Base-by-base conservation (phyloP, 2,329 filamentous ascomycete genomes). In the Periglandula ipomoeae region DNA sequence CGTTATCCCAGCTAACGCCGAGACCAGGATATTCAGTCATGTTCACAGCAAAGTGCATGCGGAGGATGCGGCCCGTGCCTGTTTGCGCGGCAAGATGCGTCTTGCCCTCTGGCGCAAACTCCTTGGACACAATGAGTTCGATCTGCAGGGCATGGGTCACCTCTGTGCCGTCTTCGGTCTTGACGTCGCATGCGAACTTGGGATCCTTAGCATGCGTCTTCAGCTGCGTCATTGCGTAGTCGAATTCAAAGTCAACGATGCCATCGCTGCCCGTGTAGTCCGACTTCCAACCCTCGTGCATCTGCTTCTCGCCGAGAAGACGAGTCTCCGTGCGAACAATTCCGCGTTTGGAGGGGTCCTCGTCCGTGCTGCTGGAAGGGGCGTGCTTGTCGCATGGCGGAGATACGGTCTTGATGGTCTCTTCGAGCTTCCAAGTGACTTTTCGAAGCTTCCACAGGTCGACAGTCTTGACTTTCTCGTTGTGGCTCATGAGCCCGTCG, bases 1-100 rank as follows among this genome's bases (percentile, higher is more conserved):
- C 91, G 68, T 96, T 91, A 58, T 97, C 91, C 91, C 93, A 98
- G 57, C 86, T 88, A 59, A 98, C 90, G 45, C 91, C 90, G 63
- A 95, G 78, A 17, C 91, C 91, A 19, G 80, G 79, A 51, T 87
- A 80, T 69, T 95, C 86, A 4, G 90, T 96, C 48, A 97, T 76
- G 50, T 82, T 73, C 47, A 93, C 75, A 58, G 79, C 81, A 71
- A 96, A 97, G 64, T 95, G 88, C 78, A 95, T 96, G 55, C 91
- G 80, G 52, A 98, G 74, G 46, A 97, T 91, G 54, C 91, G 81
- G 0, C 91, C 93, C 2, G 89, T 86, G 52, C 91, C 91, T 0
- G 91, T 96, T 44, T 90, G 89, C 0, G 88, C 90, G 43, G 87
- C 78, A 45, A 89, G 73, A 47, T 72, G 68, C 2, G 76, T 74